A percentile compares a stretch with the other conserved stretches of the same genome.
phyloP scores from a whole-genome alignment of 805 yeast genomes.

The Pichia thaimueangensis region DNA sequence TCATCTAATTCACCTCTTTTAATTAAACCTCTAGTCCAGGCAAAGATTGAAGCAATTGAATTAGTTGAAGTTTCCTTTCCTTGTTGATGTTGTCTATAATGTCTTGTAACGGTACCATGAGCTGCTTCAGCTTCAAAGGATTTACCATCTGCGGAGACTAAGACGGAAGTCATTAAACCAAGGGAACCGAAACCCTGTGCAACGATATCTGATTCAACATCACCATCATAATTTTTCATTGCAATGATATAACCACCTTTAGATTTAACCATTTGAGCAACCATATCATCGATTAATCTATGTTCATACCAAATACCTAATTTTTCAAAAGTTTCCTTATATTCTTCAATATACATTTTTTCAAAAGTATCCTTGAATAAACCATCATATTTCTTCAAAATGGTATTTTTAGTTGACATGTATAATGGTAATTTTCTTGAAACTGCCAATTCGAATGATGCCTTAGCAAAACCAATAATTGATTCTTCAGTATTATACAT shows the following conservation, averaged over 20 bases:
- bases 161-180: constrained; percentile 96
- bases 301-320: constrained; percentile 95
- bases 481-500: constrained; percentile 97
- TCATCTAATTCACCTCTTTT: constrained; percentile 88
- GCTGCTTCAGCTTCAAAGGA: constrained; percentile 97
- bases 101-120: constrained; percentile 98
- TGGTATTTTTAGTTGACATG: constrained; percentile 91
- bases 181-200: constrained; percentile 98
- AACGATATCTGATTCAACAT: constrained; percentile 92
- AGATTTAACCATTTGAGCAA: constrained; percentile 96
- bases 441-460: constrained; percentile 85
- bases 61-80: constrained; percentile 97
- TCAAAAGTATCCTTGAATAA: constrained; percentile 92
- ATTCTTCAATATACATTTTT: constrained; percentile 62
- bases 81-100: constrained; percentile 90
- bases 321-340: constrained; percentile 65
- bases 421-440: constrained; percentile 72
- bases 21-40: constrained; percentile 91
- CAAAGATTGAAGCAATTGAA: constrained; percentile 94
- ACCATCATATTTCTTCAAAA: constrained; percentile 90
- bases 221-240: constrained; percentile 97
- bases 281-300: constrained; percentile 96
- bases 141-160: constrained; percentile 94
- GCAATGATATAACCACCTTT: constrained; percentile 94
- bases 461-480: constrained; percentile 83